Evolutionary conservation across 1,284 basidiomycete species (phyloP), one percentile per base, ranked within the genome.

Genomic region (Lignosus rhinocerotis): DNA sequence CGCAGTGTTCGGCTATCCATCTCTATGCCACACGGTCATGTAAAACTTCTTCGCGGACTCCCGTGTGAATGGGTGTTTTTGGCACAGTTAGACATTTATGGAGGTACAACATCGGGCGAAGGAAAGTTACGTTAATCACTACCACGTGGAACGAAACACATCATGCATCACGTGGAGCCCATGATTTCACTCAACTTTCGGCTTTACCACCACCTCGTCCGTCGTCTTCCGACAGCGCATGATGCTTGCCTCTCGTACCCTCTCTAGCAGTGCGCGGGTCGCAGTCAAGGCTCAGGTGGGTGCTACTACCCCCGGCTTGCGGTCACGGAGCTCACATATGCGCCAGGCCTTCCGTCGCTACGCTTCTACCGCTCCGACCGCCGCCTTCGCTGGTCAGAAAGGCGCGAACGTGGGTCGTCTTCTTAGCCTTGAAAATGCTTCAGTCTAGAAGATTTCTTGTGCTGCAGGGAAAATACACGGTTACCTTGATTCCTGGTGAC

Each of bases 401-500:
- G 88, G 86, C 69, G 77, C 84, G 70, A 89, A 92, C 73, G 94
- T 95, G 70, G 74, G 90, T 78, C 38, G 56, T 62, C 47, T 54
- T 44, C 8, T 8, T 17, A 30, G 6, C 6, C 17, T 9, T 16
- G 12, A 16, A 6, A 19, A n/a, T 10, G 31, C 11, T n/a, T 16
- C 17, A 19, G 43, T n/a, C 33, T 49, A 19, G 39, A 59, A 11
- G 42, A 16, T 8, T 11, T 42, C 4, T 4, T 38, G 12, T 39
- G 16, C 53, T 53, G 31, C 69, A 96, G 93, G 96, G 96, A 65
- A 97, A 97, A 83, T 98, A 95, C 79, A 89, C 90, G 48, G 94
- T 96, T 51, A 95, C 94, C 50, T 79, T 96, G 63, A 93, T 96
- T 73, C 92, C 94, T 44, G 94, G 94, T 72, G 94, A 96, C 72